Percentiles rank a stretch among this genome's conserved stretches.
These are phyloP conservation scores for Lachancea quebecensis DNA, from an alignment of 805 yeast genomes.

Conservation along the genomic window DNA sequence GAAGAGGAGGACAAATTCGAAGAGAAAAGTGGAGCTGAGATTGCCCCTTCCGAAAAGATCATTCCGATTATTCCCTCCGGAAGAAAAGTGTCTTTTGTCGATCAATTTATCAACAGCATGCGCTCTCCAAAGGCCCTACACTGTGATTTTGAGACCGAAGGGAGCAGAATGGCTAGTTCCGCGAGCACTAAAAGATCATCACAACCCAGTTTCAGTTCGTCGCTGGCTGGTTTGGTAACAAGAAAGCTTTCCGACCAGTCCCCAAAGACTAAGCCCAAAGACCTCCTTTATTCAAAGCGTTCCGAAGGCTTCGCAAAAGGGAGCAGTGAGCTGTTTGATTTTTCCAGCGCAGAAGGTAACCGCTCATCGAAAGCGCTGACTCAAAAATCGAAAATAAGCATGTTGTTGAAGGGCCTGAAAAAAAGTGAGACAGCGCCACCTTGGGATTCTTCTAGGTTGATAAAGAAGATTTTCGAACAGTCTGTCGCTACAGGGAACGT, in stretches of 20 bases:
- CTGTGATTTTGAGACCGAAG: constrained; percentile 6
- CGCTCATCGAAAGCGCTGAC: not conserved
- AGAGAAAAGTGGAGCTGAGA: not conserved
- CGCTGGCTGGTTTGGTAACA: constrained; percentile 1
- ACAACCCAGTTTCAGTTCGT: constrained; percentile 8
- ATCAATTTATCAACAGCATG: constrained; percentile 25
- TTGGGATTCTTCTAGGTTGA: constrained; percentile 26
- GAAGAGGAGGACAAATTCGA: constrained; percentile 6
- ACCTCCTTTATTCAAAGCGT: not conserved
- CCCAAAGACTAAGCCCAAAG: not conserved
- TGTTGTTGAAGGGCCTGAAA: not conserved
- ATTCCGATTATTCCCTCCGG: constrained; percentile 20
- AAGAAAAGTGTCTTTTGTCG: constrained; percentile 28
- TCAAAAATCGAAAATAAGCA: constrained; percentile 2
- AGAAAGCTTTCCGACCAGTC: not conserved
- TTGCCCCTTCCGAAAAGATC: not conserved
- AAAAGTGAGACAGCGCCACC: constrained; percentile 17
- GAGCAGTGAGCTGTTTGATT: not conserved
- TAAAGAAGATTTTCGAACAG: constrained; percentile 26
- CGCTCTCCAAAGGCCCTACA: constrained; percentile 17
- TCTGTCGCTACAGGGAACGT: constrained; percentile 29
- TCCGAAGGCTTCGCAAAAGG: not conserved
- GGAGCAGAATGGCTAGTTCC: not conserved
- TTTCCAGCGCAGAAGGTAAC: not conserved
- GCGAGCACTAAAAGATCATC: constrained; percentile 8